Evolutionary conservation across 1,284 basidiomycete species (phyloP).

Genomic region (Grifola frondosa): DNA sequence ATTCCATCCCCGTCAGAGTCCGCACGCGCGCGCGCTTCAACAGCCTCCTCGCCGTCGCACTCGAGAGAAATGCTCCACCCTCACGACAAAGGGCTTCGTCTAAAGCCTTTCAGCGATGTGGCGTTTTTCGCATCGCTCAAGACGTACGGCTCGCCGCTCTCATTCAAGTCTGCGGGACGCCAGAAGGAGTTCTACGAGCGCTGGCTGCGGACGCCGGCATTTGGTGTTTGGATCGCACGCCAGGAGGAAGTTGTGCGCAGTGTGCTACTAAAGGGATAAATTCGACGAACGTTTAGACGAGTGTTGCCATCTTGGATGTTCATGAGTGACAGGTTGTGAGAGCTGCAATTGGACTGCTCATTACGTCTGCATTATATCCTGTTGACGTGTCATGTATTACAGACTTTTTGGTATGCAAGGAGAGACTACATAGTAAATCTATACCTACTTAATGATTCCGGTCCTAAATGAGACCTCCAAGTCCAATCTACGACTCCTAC

Average conservation of each 20-base stretch:
- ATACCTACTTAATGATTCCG: conserved; percentile 3
- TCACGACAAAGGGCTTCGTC: conserved; percentile 39
- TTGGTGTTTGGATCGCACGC: conserved; percentile 73
- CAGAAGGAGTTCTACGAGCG: conserved; percentile 71
- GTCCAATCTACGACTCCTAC: conserved; percentile 10
- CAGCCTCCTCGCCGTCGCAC: conserved; percentile 4
- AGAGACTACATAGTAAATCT: too few species aligned
- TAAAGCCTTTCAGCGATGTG: conserved; percentile 79
- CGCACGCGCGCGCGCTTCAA: conserved; percentile 9
- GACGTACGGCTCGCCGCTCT: conserved; percentile 72
- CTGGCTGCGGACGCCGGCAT: conserved; percentile 71
- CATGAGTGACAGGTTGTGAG: not conserved
- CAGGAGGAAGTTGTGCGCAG: conserved; percentile 69
- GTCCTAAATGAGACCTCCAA: not conserved
- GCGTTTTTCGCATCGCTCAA: conserved; percentile 85
- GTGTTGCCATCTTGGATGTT: not conserved
- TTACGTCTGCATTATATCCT: not conserved
- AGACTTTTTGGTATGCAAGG: too few species aligned
- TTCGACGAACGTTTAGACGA: conserved; percentile 2
- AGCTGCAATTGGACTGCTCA: not conserved
- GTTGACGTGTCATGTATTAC: too few species aligned
- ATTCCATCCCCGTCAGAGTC: conserved; percentile 63
- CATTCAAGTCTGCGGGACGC: conserved; percentile 68
- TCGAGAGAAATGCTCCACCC: too few species aligned
- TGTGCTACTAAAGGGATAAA: conserved; percentile 38